Percentiles rank a stretch among this genome's conserved stretches.
phyloP scores from a whole-genome alignment of 257 asterid genomes.

The Solanum ossicruentum region DNA sequence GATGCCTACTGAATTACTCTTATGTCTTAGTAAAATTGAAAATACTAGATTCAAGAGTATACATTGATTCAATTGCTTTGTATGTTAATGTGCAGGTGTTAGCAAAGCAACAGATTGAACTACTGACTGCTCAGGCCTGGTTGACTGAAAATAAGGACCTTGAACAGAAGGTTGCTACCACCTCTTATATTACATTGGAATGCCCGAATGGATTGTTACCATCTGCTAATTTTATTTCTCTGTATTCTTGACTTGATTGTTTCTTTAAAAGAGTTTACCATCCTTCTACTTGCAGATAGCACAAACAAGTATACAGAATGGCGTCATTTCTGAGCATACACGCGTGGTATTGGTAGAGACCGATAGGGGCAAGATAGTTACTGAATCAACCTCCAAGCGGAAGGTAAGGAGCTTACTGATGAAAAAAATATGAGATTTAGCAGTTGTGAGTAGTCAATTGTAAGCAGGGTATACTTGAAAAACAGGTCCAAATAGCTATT shows the following conservation, averaged over 20 bases:
- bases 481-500: not conserved
- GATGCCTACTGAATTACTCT: not conserved
- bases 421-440: not conserved
- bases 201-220: not conserved
- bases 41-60: not conserved
- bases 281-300: slow-evolving; percentile 42
- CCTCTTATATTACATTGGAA: not conserved
- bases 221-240: not conserved
- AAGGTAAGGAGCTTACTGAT: not conserved
- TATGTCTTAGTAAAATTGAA: not conserved
- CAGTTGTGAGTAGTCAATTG: not conserved
- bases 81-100: slow-evolving; percentile 30
- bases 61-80: not conserved
- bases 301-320: slow-evolving; percentile 42
- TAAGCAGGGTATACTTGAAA: not conserved
- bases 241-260: not conserved
- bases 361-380: slow-evolving; percentile 16
- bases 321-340: slow-evolving; percentile 60
- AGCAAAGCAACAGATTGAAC: slow-evolving; percentile 65
- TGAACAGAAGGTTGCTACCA: slow-evolving; percentile 44
- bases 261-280: not conserved
- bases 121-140: slow-evolving; percentile 86
- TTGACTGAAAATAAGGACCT: slow-evolving; percentile 52
- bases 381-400: slow-evolving; percentile 9
- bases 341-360: slow-evolving; percentile 48